phyloP scores from a whole-genome alignment of 129 eudicot species.

The Escallonia herrerae region DNA sequence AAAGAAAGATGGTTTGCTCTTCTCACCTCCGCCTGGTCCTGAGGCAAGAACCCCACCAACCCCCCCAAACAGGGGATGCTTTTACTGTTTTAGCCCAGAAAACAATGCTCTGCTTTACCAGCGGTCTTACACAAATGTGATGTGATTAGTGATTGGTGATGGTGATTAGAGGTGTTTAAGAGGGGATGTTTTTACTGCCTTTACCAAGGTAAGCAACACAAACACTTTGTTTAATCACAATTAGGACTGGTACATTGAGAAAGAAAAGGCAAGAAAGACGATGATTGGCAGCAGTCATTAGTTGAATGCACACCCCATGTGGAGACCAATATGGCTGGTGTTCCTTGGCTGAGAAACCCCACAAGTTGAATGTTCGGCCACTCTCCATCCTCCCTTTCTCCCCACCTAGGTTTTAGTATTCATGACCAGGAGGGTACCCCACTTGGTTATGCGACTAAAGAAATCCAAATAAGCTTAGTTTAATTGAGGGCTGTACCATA shows the following conservation, averaged over 20 bases:
- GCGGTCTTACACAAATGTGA: neutral
- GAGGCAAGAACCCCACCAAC: constrained; percentile 20
- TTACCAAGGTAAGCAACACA: neutral
- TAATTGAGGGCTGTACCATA: neutral
- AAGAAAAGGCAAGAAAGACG: constrained; percentile 4
- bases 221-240: neutral
- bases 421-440: constrained; percentile 1
- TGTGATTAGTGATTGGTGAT: constrained; percentile 1
- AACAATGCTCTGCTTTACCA: neutral
- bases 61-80: constrained; percentile 23
- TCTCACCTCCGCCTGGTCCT: neutral
- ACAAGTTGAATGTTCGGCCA: neutral
- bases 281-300: constrained; percentile 19
- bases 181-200: constrained; percentile 4
- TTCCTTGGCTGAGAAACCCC: constrained; percentile 32
- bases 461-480: constrained; percentile 6
- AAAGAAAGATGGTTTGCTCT: neutral
- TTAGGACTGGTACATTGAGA: constrained; percentile 2
- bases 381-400: neutral
- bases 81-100: constrained; percentile 11
- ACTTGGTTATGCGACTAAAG: neutral
- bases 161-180: neutral
- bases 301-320: constrained; percentile 47
- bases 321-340: constrained; percentile 71
- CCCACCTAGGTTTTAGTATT: neutral